Base-by-base conservation (phyloP, 2,329 filamentous ascomycete genomes). In the Colletotrichum sp. region DNA sequence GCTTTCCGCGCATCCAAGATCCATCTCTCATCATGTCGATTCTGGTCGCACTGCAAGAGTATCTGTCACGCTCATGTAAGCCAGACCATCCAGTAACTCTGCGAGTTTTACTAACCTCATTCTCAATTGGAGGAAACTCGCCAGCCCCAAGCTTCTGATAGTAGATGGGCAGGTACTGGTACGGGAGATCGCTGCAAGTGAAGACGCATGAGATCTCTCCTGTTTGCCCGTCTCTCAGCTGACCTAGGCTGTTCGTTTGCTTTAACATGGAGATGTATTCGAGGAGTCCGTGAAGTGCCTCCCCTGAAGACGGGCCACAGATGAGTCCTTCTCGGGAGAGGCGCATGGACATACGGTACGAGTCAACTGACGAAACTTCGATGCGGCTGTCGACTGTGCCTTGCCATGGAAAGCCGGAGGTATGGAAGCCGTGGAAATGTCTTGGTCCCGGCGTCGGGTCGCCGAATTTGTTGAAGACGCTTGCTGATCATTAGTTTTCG, bases 11-110 rank as follows among this genome's bases (percentile, higher is more conserved):
- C 71, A 8, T 78, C 60, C 9, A 77, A 75, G 9, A 82, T 80
- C 81, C 80, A 82, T 22, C 78, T 77, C 28, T 82, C 80, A 7
- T 82, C 81, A 22, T 82, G 82, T 25, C 78, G 72, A 52, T 79
- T 75, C 3, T 80, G 68, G 22, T 82, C 81, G 9, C 80, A 81
- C 8, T 77, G 63, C 8, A 80, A 52, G 4, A 82, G 76, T 9
- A 79, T 73, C 80, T 82, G 66, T 3, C 6, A 9, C 0, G 11
- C 2, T 19, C 30, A 27, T 64, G 7, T 34, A 16, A 34, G 11
- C 8, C 2, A 25, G 6, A 15, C n/a, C n/a, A n/a, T n/a, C n/a
- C n/a, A n/a, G n/a, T n/a, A n/a, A n/a, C n/a, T n/a, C n/a, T n/a
- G n/a, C n/a, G n/a, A n/a, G n/a, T n/a, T n/a, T n/a, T 5, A 27